Conservation (phyloP, 139 green algal species). For the Mesotaenium endlicherianum region DNA sequence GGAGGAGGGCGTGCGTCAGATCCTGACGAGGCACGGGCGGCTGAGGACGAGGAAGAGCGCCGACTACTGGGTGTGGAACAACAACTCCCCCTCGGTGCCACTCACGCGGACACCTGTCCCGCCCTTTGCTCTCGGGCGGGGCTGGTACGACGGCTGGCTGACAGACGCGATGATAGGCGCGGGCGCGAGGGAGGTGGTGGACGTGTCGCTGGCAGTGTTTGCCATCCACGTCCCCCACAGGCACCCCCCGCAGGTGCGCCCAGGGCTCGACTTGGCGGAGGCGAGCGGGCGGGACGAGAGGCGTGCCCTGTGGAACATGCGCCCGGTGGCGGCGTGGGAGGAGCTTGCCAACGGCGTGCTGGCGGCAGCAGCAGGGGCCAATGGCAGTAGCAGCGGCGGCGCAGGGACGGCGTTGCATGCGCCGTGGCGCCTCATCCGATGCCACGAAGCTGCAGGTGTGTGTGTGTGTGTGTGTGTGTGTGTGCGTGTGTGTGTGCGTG, state of each 20-base stretch:
- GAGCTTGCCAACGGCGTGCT: no score
- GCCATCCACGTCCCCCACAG: conserved; percentile 32
- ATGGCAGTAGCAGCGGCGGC: conserved; percentile 28
- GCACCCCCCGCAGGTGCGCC: no score
- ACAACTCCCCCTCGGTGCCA: conserved; percentile 24
- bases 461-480: no score
- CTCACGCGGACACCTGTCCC: conserved; percentile 13
- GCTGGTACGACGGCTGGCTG: conserved; percentile 32
- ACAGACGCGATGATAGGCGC: not conserved
- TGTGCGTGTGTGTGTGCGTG: no score
- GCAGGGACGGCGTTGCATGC: conserved; percentile 40
- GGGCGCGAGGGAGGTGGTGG: not conserved
- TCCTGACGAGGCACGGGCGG: not conserved
- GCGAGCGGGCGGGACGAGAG: no score
- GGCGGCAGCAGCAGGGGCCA: no score
- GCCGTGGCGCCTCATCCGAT: conserved; percentile 28
- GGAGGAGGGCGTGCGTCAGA: not conserved
- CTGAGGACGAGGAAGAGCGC: conserved; percentile 8
- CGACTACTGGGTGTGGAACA: conserved; percentile 39
- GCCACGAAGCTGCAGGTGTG: conserved; percentile 22
- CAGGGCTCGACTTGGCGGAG: no score
- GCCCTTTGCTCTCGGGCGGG: conserved; percentile 24
- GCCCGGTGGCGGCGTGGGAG: no score
- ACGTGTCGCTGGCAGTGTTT: not conserved
- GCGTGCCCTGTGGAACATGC: no score